These are phyloP conservation scores for Naganishia vaughanmartiniae DNA, from an alignment of 768 basidiomycete genomes.

Conservation along the genomic window DNA sequence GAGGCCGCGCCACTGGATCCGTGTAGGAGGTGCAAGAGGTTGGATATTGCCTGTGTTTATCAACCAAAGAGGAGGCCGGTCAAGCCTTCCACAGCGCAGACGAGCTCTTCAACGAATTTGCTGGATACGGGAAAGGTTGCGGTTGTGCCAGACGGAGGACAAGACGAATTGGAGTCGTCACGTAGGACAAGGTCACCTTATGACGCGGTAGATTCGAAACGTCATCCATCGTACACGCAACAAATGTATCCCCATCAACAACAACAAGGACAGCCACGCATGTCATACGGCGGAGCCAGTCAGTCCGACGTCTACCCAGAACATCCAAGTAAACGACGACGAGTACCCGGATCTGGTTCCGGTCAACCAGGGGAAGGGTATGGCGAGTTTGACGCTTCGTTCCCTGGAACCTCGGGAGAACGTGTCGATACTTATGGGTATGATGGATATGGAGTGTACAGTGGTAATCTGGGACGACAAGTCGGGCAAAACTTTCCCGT, in stretches of 20 bases:
- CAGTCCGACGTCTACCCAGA: background rate
- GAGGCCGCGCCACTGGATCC: slow-evolving; percentile 30
- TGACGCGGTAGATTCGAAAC: background rate
- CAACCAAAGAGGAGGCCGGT: slow-evolving; percentile 30
- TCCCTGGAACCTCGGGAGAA: background rate
- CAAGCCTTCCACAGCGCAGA: slow-evolving; percentile 4
- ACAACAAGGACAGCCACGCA: background rate
- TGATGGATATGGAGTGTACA: background rate
- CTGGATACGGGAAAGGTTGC: background rate
- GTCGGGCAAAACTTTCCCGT: background rate
- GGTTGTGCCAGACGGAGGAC: too few relatives aligned
- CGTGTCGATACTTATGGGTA: background rate
- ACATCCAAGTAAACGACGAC: slow-evolving; percentile 1
- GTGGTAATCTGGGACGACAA: background rate
- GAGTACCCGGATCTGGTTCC: slow-evolving; percentile 2
- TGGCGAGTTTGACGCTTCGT: background rate
- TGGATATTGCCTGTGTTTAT: slow-evolving; percentile 27
- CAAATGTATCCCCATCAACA: slow-evolving; percentile 4
- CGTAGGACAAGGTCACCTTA: background rate
- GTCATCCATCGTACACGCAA: background rate
- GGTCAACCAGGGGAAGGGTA: slow-evolving; percentile 3
- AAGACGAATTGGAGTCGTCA: background rate
- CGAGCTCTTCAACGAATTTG: too few relatives aligned
- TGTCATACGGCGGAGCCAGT: background rate
- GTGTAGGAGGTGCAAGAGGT: slow-evolving; percentile 26